Evolutionary conservation across 371 early-diverging fungal species (phyloP), one percentile per base, ranked within the genome.

Genomic region (Rhizopus microsporus): DNA sequence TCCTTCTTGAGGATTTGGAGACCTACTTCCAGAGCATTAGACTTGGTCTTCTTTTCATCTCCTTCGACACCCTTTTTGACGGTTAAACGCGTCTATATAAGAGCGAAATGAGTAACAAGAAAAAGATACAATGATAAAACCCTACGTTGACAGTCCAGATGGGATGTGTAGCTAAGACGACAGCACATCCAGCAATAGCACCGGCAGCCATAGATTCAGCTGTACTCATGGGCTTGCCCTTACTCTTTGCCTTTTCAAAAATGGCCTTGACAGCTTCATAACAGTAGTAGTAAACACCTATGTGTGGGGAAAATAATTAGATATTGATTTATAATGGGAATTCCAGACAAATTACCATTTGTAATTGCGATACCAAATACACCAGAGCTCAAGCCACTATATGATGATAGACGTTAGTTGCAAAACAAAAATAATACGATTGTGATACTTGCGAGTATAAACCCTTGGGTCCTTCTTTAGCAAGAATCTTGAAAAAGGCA

Each of bases 91-190:
- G 88, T 89, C 86, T 88, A 72, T 39, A 39, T 4, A 29, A 51
- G 8, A 43, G 29, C 0, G 12, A 44, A 16, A 23, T 35, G n/a
- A 45, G 51, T 13, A 17, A 9, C 31, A 35, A 8, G 43, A 4
- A 30, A 2, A 45, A 33, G 35, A 51, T 32, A 23, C 33, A 58
- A 46, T 44, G 10, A 39, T 9, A 30, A 43, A 7, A 15, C 54
- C 81, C 72, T 82, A 90, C 88, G 66, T 98, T 97, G 51, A 98
- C 86, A 51, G 96, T 95, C 98, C 98, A 98, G 64, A 98, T 94
- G 29, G 98, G 98, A 77, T 98, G 94, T 57, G 98, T 97, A 62
- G 91, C 84, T 59, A 92, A 60, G 32, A 92, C 90, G 13, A 93
- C 92, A 63, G 89, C 88, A 35, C 88, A 85, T 54, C 93, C 97